Conservation (phyloP, 2,329 filamentous ascomycete genomes). For the Trichoderma koningiopsis region DNA sequence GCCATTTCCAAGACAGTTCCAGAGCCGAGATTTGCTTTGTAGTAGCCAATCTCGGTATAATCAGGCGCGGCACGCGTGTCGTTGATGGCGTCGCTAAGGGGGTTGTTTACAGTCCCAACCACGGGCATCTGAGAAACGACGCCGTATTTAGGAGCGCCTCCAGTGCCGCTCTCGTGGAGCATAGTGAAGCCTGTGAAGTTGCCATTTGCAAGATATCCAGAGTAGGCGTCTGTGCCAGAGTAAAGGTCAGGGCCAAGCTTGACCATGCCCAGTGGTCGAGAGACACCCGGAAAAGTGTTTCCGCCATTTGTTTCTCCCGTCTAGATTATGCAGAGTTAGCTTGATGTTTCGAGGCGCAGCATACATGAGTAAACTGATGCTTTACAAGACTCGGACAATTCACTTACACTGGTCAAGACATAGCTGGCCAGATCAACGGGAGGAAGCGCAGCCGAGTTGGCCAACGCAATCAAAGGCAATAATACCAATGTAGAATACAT, state of each 20-base stretch:
- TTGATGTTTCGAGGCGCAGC: not conserved
- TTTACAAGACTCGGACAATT: not conserved
- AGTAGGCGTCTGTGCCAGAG: slow-evolving; percentile 54
- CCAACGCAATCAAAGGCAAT: slow-evolving; percentile 5
- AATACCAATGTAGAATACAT: slow-evolving; percentile 23
- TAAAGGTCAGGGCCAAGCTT: slow-evolving; percentile 55
- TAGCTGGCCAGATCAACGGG: slow-evolving; percentile 37
- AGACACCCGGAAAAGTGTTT: slow-evolving; percentile 55
- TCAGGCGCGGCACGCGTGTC: slow-evolving; percentile 55
- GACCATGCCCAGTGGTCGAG: slow-evolving; percentile 50
- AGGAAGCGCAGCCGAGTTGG: slow-evolving; percentile 1
- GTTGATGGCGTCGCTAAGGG: slow-evolving; percentile 57
- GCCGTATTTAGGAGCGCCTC: slow-evolving; percentile 70
- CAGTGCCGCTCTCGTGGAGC: slow-evolving; percentile 68
- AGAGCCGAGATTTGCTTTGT: slow-evolving; percentile 57
- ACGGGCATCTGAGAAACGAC: slow-evolving; percentile 63
- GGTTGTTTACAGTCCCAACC: slow-evolving; percentile 53
- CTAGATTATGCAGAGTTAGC: slow-evolving; percentile 33
- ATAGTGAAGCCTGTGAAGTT: slow-evolving; percentile 63
- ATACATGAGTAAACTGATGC: not conserved
- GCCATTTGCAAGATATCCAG: slow-evolving; percentile 53
- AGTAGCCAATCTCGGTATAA: slow-evolving; percentile 61
- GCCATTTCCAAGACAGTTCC: slow-evolving; percentile 60
- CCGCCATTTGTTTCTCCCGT: slow-evolving; percentile 50
- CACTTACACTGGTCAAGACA: slow-evolving; percentile 41